A percentile compares a stretch with the other conserved stretches of the same genome.
These are phyloP conservation scores for Gracilariopsis chorda DNA, from an alignment of 23 red algal genomes.

Conservation along the genomic window DNA sequence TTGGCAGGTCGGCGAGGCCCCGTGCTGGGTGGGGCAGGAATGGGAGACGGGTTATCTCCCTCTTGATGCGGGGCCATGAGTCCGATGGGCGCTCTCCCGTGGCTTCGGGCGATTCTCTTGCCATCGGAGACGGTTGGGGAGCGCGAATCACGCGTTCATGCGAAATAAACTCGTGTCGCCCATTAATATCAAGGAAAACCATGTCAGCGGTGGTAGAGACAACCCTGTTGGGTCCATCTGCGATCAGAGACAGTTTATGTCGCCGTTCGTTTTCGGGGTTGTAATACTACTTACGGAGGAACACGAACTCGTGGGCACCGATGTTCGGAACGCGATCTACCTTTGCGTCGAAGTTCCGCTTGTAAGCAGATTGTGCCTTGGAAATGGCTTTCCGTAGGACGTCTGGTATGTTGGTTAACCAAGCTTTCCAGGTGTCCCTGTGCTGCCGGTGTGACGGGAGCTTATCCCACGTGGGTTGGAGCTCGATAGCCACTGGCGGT, in stretches of 20 bases:
- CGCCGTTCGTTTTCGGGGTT: background rate
- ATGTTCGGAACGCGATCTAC: no score
- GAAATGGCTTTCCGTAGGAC: no score
- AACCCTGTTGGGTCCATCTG: background rate
- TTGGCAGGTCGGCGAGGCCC: no score
- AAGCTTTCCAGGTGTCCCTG: background rate
- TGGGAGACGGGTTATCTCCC: no score
- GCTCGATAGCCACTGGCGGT: background rate
- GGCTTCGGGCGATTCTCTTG: background rate
- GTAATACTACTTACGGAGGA: background rate
- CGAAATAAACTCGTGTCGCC: background rate
- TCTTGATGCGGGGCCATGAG: no score
- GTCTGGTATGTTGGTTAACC: background rate
- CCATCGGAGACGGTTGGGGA: background rate
- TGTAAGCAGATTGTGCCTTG: background rate
- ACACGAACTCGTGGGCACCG: background rate
- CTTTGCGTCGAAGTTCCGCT: background rate
- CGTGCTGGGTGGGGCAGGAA: no score
- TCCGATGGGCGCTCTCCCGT: no score
- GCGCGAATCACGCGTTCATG: background rate
- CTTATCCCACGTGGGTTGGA: background rate
- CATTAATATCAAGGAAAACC: background rate
- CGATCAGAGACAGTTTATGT: background rate
- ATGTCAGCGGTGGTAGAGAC: background rate
- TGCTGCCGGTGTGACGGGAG: background rate